These are phyloP conservation scores for Chlorencoelia australis DNA, from an alignment of 2,329 filamentous ascomycete genomes.

Conservation along the genomic window DNA sequence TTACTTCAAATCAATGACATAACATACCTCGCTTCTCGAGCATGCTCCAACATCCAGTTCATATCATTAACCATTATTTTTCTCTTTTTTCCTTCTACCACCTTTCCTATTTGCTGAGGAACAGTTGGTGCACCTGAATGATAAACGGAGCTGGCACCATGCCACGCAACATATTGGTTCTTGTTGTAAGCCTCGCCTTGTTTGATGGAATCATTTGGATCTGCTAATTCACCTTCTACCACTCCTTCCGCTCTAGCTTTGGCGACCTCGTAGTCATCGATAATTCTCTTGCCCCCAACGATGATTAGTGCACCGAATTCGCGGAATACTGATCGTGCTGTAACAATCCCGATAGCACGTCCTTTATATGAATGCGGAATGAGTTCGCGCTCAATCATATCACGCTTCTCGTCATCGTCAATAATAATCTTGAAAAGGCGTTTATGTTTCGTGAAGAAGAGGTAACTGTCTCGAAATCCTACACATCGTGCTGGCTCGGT, in stretches of 20 bases:
- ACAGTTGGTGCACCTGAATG: slow-evolving; percentile 71
- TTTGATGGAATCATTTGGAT: slow-evolving; percentile 74
- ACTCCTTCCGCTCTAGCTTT: slow-evolving; percentile 67
- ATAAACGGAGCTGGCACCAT: slow-evolving; percentile 92
- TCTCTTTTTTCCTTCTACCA: slow-evolving; percentile 66
- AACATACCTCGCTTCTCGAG: slow-evolving; percentile 73
- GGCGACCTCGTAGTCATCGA: slow-evolving; percentile 81
- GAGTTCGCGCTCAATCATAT: slow-evolving; percentile 89
- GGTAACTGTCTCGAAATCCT: slow-evolving; percentile 93
- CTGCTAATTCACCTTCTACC: slow-evolving; percentile 81
- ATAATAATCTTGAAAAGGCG: slow-evolving; percentile 97
- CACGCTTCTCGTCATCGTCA: slow-evolving; percentile 91
- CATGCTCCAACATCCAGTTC: slow-evolving; percentile 97
- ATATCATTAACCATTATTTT: slow-evolving; percentile 82
- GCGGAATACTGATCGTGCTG: slow-evolving; percentile 89
- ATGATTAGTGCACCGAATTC: slow-evolving; percentile 94
- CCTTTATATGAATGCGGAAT: slow-evolving; percentile 99
- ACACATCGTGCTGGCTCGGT: slow-evolving; percentile 95
- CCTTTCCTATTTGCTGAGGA: slow-evolving; percentile 66
- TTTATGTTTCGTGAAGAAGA: slow-evolving; percentile 98
- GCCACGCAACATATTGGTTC: slow-evolving; percentile 98
- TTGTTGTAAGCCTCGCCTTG: slow-evolving; percentile 90
- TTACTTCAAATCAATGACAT: background rate
- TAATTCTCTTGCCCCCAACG: slow-evolving; percentile 76
- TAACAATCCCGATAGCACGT: slow-evolving; percentile 91